These are phyloP conservation scores for Alternaria atra DNA, from an alignment of 2,329 filamentous ascomycete genomes.

Conservation along the genomic window DNA sequence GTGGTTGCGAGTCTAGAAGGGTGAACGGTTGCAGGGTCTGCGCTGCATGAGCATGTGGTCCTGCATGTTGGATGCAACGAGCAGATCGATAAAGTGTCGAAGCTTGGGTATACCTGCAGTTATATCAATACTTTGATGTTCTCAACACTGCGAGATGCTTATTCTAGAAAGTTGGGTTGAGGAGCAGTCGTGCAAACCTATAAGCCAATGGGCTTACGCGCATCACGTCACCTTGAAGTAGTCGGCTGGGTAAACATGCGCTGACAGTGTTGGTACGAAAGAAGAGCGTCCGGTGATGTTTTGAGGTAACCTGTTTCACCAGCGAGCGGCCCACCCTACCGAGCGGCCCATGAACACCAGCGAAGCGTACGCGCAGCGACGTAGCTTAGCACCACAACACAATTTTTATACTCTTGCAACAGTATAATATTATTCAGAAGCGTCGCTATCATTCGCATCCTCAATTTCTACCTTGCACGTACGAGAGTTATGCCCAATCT, in stretches of 20 bases:
- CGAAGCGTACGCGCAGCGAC: too few relatives aligned
- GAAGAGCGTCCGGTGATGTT: not conserved
- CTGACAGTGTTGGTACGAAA: not conserved
- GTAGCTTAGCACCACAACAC: too few relatives aligned
- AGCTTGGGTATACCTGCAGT: conserved; percentile 1
- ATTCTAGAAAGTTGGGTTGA: not conserved
- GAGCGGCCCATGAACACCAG: too few relatives aligned
- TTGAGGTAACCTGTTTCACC: too few relatives aligned
- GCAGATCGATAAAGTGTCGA: not conserved
- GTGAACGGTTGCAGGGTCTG: conserved; percentile 6
- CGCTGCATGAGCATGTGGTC: not conserved
- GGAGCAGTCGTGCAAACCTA: not conserved
- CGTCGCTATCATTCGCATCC: too few relatives aligned
- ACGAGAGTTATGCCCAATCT: too few relatives aligned
- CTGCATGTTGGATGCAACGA: conserved; percentile 1
- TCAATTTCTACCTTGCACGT: too few relatives aligned
- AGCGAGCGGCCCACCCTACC: too few relatives aligned
- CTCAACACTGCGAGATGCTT: conserved; percentile 11
- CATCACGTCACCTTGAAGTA: not conserved
- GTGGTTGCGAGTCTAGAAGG: not conserved
- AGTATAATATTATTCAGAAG: too few relatives aligned
- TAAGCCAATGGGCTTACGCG: not conserved
- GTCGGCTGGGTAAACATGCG: not conserved
- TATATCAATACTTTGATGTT: conserved; percentile 1
- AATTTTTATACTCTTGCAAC: too few relatives aligned